phyloP scores from a whole-genome alignment of 176 grass and related monocot species.

The Avena atlantica region DNA sequence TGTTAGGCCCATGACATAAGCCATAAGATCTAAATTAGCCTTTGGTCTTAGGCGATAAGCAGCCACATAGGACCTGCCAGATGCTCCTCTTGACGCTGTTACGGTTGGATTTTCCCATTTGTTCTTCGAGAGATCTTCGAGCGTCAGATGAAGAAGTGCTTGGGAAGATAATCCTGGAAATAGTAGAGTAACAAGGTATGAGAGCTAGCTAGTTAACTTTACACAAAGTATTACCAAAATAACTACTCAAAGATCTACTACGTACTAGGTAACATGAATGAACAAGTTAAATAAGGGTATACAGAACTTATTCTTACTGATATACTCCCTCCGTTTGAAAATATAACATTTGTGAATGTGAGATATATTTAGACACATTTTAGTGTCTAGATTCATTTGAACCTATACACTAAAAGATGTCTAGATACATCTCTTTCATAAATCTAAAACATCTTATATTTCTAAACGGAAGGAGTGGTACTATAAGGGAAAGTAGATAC shows the following conservation, averaged over 20 bases:
- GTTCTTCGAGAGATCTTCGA: not conserved
- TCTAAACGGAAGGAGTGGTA: too few relatives aligned
- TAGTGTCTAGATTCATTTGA: too few relatives aligned
- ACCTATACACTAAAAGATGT: too few relatives aligned
- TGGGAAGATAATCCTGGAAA: constrained; percentile 13
- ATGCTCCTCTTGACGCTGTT: constrained; percentile 63
- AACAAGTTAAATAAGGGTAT: not conserved
- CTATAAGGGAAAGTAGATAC: not conserved
- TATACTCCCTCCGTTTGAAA: too few relatives aligned
- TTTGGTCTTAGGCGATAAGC: constrained; percentile 23
- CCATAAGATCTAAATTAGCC: not conserved
- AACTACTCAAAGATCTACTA: not conserved
- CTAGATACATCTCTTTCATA: too few relatives aligned
- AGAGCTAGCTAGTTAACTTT: not conserved
- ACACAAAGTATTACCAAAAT: not conserved
- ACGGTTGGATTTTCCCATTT: constrained; percentile 31
- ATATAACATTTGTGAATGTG: too few relatives aligned
- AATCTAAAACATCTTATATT: too few relatives aligned
- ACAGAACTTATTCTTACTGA: not conserved
- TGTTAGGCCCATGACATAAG: not conserved
- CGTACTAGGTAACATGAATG: not conserved
- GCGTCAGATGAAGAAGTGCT: not conserved
- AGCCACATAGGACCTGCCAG: constrained; percentile 46
- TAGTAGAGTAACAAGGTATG: not conserved
- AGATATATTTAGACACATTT: too few relatives aligned